Evolutionary conservation across 305 asterid genomes (phyloP).

Genomic region (Fraxinus paxiana): DNA sequence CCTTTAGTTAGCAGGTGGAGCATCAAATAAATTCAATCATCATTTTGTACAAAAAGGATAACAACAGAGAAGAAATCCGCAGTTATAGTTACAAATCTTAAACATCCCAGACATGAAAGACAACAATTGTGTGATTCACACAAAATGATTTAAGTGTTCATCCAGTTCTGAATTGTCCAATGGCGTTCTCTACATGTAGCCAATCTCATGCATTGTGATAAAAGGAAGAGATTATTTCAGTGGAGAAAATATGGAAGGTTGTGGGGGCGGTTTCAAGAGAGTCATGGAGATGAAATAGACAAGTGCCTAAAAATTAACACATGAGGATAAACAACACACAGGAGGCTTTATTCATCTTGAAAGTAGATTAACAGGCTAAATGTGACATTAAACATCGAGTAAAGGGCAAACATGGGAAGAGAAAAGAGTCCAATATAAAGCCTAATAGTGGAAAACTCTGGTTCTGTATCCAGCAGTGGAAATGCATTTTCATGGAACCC

Average conservation of each 20-base stretch:
- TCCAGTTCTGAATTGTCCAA: not conserved
- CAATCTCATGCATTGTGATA: not conserved
- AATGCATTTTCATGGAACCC: not conserved
- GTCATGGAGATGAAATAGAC: not conserved
- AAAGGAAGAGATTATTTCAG: not conserved
- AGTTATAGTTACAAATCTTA: not conserved
- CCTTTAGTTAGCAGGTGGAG: not conserved
- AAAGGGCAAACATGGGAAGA: not conserved
- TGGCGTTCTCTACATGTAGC: not conserved
- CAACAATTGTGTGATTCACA: not conserved
- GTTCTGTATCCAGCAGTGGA: not conserved
- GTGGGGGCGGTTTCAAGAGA: not conserved
- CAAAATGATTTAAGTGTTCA: not conserved
- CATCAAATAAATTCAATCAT: too few species aligned
- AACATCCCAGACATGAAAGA: not conserved
- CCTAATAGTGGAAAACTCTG: not conserved
- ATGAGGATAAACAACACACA: not conserved
- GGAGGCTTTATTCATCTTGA: not conserved
- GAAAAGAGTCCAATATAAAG: not conserved
- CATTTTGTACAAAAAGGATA: not conserved
- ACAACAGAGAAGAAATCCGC: not conserved
- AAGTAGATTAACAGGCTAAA: not conserved
- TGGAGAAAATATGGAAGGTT: not conserved
- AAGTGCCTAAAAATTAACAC: not conserved
- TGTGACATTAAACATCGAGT: not conserved